Evolutionary conservation across 2,329 filamentous ascomycete genomes (phyloP).

Genomic region (Shiraia sp.): DNA sequence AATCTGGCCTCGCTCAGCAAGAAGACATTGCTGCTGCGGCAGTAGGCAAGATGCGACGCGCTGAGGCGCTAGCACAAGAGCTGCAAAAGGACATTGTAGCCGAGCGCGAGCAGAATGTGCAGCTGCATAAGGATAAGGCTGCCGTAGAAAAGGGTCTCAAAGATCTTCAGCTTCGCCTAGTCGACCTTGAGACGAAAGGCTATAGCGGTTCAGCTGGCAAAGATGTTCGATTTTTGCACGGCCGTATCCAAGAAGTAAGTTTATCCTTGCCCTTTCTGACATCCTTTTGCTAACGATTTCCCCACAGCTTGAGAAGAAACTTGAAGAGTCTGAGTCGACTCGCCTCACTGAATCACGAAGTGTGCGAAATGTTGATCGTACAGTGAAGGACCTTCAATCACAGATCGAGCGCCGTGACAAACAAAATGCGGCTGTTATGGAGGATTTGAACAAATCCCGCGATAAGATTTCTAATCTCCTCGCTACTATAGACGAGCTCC

Average conservation of each 20-base stretch:
- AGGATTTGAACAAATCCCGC: constrained; percentile 82
- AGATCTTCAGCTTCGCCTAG: constrained; percentile 84
- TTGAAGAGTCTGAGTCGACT: constrained; percentile 80
- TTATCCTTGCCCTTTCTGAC: background rate
- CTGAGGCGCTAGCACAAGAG: constrained; percentile 83
- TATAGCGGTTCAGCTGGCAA: constrained; percentile 87
- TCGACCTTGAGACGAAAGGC: constrained; percentile 95
- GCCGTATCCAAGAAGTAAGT: constrained; percentile 90
- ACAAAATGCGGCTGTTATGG: constrained; percentile 75
- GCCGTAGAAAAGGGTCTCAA: constrained; percentile 86
- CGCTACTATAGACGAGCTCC: constrained; percentile 88
- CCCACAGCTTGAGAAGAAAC: constrained; percentile 78
- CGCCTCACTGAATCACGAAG: constrained; percentile 82
- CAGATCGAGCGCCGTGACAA: constrained; percentile 95
- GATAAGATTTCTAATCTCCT: constrained; percentile 92
- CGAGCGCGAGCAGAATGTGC: constrained; percentile 79
- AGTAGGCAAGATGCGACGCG: constrained; percentile 94
- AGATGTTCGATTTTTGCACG: constrained; percentile 92
- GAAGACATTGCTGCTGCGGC: constrained; percentile 91
- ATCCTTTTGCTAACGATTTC: constrained; percentile 12
- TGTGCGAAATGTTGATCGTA: constrained; percentile 89
- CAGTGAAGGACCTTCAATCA: constrained; percentile 87
- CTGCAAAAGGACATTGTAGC: constrained; percentile 89
- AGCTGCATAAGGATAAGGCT: constrained; percentile 88
- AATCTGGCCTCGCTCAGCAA: constrained; percentile 84